Percentiles rank a stretch among this genome's conserved stretches.
Conservation (phyloP, 2,329 filamentous ascomycete genomes). For the Stromatinia cepivora region DNA sequence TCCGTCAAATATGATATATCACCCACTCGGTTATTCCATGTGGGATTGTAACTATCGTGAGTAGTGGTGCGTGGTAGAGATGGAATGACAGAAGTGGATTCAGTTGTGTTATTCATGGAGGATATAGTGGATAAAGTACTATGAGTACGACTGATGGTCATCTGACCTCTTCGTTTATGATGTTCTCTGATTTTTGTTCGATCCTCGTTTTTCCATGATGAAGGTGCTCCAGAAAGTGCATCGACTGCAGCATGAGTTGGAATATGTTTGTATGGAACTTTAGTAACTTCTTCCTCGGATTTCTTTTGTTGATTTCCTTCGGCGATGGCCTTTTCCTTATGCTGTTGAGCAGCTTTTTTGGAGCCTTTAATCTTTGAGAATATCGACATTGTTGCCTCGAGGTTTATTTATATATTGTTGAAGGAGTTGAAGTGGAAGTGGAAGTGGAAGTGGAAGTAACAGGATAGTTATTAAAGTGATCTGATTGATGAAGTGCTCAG, state of each 20-base stretch:
- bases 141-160: constrained; percentile 33
- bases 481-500: no score
- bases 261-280: constrained; percentile 57
- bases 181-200: constrained; percentile 38
- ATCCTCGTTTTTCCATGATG: constrained; percentile 50
- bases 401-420: not conserved
- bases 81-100: constrained; percentile 26
- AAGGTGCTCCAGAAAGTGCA: constrained; percentile 55
- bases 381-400: constrained; percentile 51
- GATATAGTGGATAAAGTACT: constrained; percentile 34
- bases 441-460: no score
- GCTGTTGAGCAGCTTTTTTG: constrained; percentile 57
- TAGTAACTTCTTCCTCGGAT: constrained; percentile 26
- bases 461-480: not conserved
- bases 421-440: no score
- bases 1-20: constrained; percentile 29
- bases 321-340: constrained; percentile 48
- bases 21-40: constrained; percentile 35
- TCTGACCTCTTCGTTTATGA: constrained; percentile 38
- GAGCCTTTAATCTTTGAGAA: constrained; percentile 55
- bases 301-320: constrained; percentile 48
- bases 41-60: constrained; percentile 37
- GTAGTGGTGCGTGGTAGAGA: constrained; percentile 33
- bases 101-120: constrained; percentile 26
- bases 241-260: constrained; percentile 63